Percentiles rank a stretch among this genome's conserved stretches.
These are phyloP conservation scores for Acephala macrosclerotiorum DNA, from an alignment of 2,329 filamentous ascomycete species.

Conservation along the genomic window DNA sequence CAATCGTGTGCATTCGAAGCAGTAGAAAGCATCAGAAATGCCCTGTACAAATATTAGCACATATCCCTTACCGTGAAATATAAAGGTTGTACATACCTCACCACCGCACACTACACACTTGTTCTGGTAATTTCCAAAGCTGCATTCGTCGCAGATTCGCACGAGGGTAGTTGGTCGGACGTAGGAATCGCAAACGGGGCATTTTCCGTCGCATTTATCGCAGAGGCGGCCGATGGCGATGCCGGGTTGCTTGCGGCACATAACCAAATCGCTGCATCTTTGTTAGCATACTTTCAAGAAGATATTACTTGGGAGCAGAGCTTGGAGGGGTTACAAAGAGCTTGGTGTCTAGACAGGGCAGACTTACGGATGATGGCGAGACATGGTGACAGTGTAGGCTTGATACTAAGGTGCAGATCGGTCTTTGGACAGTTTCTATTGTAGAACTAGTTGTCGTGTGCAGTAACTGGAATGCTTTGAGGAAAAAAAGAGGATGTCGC, in stretches of 20 bases:
- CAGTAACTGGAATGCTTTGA: not conserved
- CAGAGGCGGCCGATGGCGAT: slow-evolving; percentile 98
- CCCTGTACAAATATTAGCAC: slow-evolving; percentile 55
- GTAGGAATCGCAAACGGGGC: slow-evolving; percentile 98
- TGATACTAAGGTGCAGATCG: not conserved
- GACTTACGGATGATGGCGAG: slow-evolving; percentile 71
- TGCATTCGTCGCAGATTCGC: slow-evolving; percentile 99
- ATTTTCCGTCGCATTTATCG: slow-evolving; percentile 99
- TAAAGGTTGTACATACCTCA: slow-evolving; percentile 54
- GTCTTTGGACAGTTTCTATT: not conserved
- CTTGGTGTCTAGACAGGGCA: not conserved
- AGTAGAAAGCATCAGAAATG: slow-evolving; percentile 98
- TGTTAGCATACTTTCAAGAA: slow-evolving; percentile 25
- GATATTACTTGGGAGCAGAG: slow-evolving; percentile 15
- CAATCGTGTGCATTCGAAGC: slow-evolving; percentile 95
- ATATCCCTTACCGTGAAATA: not conserved
- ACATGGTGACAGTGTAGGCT: slow-evolving; percentile 35
- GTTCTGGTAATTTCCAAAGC: slow-evolving; percentile 99
- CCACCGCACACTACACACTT: slow-evolving; percentile 99
- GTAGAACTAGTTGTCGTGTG: not conserved
- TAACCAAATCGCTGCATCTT: slow-evolving; percentile 82
- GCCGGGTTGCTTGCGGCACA: slow-evolving; percentile 98
- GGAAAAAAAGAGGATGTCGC: not conserved
- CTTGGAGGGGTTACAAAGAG: slow-evolving; percentile 32
- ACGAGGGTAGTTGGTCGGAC: slow-evolving; percentile 97